phyloP scores from a whole-genome alignment of 1,139 yeast genomes.

The Kluyveromyces sp. region DNA sequence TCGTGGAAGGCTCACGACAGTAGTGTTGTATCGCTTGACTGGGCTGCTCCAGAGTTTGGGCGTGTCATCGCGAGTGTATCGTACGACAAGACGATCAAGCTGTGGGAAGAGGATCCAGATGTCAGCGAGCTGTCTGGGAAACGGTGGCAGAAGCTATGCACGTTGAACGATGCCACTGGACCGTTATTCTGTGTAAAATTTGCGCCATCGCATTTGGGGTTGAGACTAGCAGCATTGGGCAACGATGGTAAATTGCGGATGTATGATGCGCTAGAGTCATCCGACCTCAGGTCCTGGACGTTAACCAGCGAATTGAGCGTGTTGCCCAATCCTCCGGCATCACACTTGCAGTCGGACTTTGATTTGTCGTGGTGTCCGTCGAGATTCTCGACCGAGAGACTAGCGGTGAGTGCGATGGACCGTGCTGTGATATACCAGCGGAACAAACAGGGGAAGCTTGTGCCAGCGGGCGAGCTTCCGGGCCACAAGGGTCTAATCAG shows the following conservation, averaged over 20 bases:
- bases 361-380: constrained; percentile 92
- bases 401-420: constrained; percentile 80
- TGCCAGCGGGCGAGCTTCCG: constrained; percentile 42
- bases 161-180: constrained; percentile 77
- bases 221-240: constrained; percentile 81
- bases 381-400: constrained; percentile 68
- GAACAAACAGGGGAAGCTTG: constrained; percentile 39
- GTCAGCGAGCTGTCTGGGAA: constrained; percentile 69
- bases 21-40: constrained; percentile 67
- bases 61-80: constrained; percentile 82
- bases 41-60: constrained; percentile 95
- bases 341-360: constrained; percentile 79
- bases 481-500: constrained; percentile 85
- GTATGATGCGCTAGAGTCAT: constrained; percentile 85
- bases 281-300: constrained; percentile 77
- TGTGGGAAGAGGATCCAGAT: constrained; percentile 87
- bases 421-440: constrained; percentile 73
- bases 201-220: constrained; percentile 80
- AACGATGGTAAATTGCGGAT: constrained; percentile 82
- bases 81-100: constrained; percentile 70
- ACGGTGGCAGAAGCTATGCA: constrained; percentile 71
- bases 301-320: constrained; percentile 64
- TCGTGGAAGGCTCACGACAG: constrained; percentile 96
- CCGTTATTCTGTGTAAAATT: constrained; percentile 85
- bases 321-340: constrained; percentile 64